A percentile compares a stretch with the other conserved stretches of the same genome.
Evolutionary conservation across 352 stramenopile genomes (phyloP).

Genomic region (Pythium oligandrum): DNA sequence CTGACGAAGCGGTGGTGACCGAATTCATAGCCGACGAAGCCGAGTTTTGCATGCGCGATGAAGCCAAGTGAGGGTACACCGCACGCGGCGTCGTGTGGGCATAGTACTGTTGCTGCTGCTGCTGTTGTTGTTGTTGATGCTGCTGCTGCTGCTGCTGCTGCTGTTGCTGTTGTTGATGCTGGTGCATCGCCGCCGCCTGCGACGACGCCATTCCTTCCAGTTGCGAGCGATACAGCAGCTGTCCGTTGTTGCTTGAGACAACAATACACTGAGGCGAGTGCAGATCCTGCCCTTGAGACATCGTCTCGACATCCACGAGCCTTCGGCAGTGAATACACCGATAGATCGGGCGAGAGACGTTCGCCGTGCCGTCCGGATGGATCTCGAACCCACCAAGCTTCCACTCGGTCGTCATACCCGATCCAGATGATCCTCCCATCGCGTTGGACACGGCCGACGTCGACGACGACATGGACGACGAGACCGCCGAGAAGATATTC

Average conservation of each 20-base stretch:
- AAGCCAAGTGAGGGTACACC: conserved; percentile 14
- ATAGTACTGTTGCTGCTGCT: conserved; percentile 31
- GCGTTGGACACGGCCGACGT: conserved; percentile 16
- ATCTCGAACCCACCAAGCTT: conserved; percentile 79
- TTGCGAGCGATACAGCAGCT: conserved; percentile 40
- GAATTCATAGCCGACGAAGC: conserved; percentile 9
- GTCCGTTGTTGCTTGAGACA: conserved; percentile 15
- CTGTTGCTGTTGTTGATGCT: too few species aligned
- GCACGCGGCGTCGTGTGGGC: conserved; percentile 15
- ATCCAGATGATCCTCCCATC: conserved; percentile 9
- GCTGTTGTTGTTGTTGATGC: conserved; percentile 33
- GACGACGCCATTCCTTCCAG: conserved; percentile 31
- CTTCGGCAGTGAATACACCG: conserved; percentile 63
- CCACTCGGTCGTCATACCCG: conserved; percentile 50
- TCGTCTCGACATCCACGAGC: conserved; percentile 67
- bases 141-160: conserved; percentile 26
- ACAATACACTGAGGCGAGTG: conserved; percentile 61
- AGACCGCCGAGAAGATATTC: conserved; percentile 1
- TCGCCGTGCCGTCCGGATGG: conserved; percentile 56
- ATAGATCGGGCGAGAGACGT: conserved; percentile 70
- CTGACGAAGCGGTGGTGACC: too few species aligned
- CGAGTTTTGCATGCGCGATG: conserved; percentile 5
- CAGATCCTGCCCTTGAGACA: conserved; percentile 48
- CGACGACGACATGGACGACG: conserved; percentile 17
- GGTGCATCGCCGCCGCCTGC: conserved; percentile 10